Evolutionary conservation across 192 early-diverging fungal genomes (phyloP).

Genomic region (Neocallimastix lanati): DNA sequence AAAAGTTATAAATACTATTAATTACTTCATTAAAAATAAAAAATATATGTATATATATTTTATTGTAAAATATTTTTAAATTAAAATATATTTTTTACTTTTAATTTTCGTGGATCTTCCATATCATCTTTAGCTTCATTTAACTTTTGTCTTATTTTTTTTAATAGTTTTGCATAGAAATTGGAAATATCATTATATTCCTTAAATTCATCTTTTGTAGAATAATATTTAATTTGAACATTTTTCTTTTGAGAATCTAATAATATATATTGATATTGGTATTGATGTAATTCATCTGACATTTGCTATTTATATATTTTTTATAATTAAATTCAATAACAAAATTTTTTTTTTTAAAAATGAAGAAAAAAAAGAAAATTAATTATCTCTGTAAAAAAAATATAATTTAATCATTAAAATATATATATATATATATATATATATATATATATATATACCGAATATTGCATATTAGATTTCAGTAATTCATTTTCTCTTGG

Average conservation of each 20-base stretch:
- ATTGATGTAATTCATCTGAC: not conserved
- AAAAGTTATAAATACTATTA: no score
- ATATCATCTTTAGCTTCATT: not conserved
- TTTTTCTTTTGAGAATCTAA: not conserved
- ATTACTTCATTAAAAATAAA: no score
- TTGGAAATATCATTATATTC: not conserved
- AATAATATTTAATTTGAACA: not conserved
- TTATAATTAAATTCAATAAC: no score
- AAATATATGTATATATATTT: no score
- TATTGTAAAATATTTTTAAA: no score
- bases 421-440: no score
- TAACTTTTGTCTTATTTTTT: not conserved
- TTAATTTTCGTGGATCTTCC: not conserved
- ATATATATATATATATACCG: not conserved
- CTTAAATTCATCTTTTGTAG: not conserved
- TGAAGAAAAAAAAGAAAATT: no score
- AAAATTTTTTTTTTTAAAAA: no score
- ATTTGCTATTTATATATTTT: not conserved
- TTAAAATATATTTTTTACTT: not conserved
- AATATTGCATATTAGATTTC: conserved; percentile 9
- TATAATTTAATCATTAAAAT: no score
- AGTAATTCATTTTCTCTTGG: conserved; percentile 30
- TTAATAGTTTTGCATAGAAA: not conserved
- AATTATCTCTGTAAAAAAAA: no score
- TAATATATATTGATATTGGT: not conserved